Evolutionary conservation across 768 basidiomycete species (phyloP), one percentile per base, ranked within the genome.

Genomic region (Xerocomellus intermedius): DNA sequence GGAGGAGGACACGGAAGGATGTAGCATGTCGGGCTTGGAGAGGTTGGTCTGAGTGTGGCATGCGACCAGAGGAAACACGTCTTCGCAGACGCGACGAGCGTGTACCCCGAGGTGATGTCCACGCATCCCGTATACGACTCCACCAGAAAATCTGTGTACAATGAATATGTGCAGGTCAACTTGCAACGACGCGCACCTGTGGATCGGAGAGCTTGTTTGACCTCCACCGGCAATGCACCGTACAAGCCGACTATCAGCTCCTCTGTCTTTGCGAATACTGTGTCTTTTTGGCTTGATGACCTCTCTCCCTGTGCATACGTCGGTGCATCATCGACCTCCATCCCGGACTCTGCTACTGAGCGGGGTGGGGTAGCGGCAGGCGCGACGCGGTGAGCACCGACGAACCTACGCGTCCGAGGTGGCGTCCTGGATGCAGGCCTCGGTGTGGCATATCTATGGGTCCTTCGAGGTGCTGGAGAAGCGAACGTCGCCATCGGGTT

Each of bases 61-160:
- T 91, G 86, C 57, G 89, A 86, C 89, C 89, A 92, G 44, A 91
- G 86, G 70, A 89, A 91, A 68, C 88, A 91, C 9, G 87, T 89
- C 63, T 82, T 81, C 8, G 76, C 72, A 24, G 89, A 90, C 17
- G 83, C 81, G 22, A 90, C 81, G 37, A 91, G 79, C 12, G 89
- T 82, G 65, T 87, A 91, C 8, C 88, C 88, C 9, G 89, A 89
- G 45, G 76, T 51, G 5, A 82, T 80, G 64, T 92, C 89, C 21
- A 91, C 83, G 45, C 80, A 82, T 43, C 89, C 90, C 4, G 82
- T 80, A 56, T 86, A 90, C 13, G 79, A 76, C 53, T 87, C 86
- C 47, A 77, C 74, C 59, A 80, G 81, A 64, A 90, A 88, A 61
- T 90, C 89, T 91, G n/a, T 24, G n/a, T 35, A 28, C 33, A 38